These are phyloP conservation scores for Esteya vermicola DNA, from an alignment of 2,329 filamentous ascomycete genomes.

Conservation along the genomic window DNA sequence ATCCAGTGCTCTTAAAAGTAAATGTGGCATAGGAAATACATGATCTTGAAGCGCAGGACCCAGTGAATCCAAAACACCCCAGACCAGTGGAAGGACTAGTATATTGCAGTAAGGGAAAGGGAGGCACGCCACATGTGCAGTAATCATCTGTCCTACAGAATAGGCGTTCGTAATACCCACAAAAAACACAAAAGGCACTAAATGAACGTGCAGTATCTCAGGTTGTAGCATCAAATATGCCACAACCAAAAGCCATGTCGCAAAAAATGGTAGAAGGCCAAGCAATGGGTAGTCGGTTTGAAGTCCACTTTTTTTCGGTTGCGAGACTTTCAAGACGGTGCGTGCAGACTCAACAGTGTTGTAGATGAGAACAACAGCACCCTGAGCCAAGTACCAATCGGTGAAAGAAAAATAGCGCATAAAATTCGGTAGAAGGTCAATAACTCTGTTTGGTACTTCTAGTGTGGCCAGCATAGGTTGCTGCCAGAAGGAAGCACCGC, in stretches of 20 bases:
- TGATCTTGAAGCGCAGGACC: conserved; percentile 50
- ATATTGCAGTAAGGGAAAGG: conserved; percentile 87
- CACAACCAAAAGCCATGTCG: conserved; percentile 62
- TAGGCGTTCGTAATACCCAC: conserved; percentile 87
- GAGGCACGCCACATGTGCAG: conserved; percentile 77
- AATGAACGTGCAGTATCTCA: conserved; percentile 63
- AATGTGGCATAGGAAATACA: conserved; percentile 17
- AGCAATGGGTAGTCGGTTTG: conserved; percentile 60
- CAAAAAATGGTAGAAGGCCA: conserved; percentile 69
- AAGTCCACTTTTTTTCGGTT: conserved; percentile 9
- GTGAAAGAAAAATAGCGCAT: conserved; percentile 76
- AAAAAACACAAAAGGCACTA: conserved; percentile 83
- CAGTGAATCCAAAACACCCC: conserved; percentile 66
- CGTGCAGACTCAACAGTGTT: conserved; percentile 69
- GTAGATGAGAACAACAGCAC: conserved; percentile 63
- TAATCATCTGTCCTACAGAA: conserved; percentile 90
- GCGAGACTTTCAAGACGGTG: conserved; percentile 73
- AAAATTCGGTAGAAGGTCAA: conserved; percentile 47
- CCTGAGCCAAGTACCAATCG: conserved; percentile 86
- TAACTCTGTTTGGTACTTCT: conserved; percentile 55
- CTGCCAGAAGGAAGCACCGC: conserved; percentile 88
- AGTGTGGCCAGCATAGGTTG: conserved; percentile 61
- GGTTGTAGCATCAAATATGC: conserved; percentile 78
- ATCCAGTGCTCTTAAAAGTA: conserved; percentile 3
- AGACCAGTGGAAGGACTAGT: conserved; percentile 60